Evolutionary conservation across 1,284 basidiomycete species (phyloP).

Genomic region (Ceratobasidium sp.): DNA sequence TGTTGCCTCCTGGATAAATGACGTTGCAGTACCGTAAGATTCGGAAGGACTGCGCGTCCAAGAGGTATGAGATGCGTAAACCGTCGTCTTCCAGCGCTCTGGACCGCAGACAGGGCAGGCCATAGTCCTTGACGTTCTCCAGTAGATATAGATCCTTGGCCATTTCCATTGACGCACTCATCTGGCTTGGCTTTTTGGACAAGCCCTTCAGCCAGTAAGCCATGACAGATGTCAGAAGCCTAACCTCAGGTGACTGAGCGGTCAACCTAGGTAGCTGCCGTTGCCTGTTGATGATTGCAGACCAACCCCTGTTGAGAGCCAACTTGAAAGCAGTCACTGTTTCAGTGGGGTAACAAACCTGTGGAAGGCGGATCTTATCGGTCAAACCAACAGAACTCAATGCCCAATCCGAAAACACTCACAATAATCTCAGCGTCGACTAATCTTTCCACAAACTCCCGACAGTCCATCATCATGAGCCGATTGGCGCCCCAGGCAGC

Average conservation of each 20-base stretch:
- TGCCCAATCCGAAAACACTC: background rate
- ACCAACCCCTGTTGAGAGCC: background rate
- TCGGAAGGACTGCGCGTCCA: background rate
- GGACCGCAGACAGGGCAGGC: background rate
- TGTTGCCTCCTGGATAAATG: background rate
- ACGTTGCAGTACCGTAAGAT: background rate
- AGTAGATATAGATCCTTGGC: background rate
- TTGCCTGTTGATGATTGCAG: background rate
- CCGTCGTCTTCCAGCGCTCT: background rate
- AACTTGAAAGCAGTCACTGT: background rate
- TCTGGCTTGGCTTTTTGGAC: slow-evolving; percentile 5
- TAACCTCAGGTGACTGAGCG: background rate
- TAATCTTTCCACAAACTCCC: background rate
- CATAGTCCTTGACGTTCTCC: background rate
- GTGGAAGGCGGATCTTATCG: no score
- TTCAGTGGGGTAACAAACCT: slow-evolving; percentile 5
- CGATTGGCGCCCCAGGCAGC: background rate
- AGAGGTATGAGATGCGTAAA: background rate
- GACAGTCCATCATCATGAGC: background rate
- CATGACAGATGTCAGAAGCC: background rate
- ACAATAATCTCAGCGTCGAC: background rate
- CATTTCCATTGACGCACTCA: slow-evolving; percentile 5
- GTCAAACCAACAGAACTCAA: background rate
- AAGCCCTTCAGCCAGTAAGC: slow-evolving; percentile 1
- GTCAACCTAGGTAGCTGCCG: background rate